These are phyloP conservation scores for Amanita molliuscula DNA, from an alignment of 768 basidiomycete genomes.

Conservation along the genomic window DNA sequence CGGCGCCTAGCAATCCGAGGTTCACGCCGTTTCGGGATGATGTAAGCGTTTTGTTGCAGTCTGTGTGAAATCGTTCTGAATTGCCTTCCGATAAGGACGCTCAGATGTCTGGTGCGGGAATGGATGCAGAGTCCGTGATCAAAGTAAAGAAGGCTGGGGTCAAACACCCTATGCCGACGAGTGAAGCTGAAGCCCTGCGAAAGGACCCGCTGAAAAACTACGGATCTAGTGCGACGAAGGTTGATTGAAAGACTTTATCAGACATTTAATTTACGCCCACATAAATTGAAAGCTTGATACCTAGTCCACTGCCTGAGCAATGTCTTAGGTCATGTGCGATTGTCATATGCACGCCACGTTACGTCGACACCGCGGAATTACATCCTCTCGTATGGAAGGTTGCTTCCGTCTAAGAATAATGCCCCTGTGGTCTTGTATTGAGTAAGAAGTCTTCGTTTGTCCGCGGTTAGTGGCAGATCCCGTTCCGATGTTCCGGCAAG, in stretches of 20 bases:
- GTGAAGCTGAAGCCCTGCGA: conserved; percentile 70
- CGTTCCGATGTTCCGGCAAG: conserved; percentile 1
- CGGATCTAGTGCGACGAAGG: conserved; percentile 12
- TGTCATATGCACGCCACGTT: background rate
- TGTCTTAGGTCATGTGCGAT: too few relatives aligned
- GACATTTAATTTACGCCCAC: background rate
- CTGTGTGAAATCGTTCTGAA: background rate
- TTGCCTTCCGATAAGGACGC: background rate
- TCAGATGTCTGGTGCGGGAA: conserved; percentile 11
- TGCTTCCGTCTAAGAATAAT: background rate
- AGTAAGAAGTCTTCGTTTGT: background rate
- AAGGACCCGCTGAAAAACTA: conserved; percentile 81
- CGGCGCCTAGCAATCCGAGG: conserved; percentile 37
- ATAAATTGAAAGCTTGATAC: too few relatives aligned
- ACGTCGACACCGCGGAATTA: conserved; percentile 5
- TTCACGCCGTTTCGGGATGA: conserved; percentile 73
- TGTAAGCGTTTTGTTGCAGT: conserved; percentile 26
- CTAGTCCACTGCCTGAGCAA: too few relatives aligned
- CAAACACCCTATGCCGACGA: conserved; percentile 31
- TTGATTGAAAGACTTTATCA: background rate
- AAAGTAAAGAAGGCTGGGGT: conserved; percentile 44
- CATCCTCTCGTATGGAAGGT: background rate
- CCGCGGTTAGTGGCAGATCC: conserved; percentile 2
- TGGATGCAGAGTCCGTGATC: conserved; percentile 52
- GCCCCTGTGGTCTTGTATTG: background rate